Base-by-base conservation (phyloP, 2,329 filamentous ascomycete genomes). In the Pseudocercospora eumusae region DNA sequence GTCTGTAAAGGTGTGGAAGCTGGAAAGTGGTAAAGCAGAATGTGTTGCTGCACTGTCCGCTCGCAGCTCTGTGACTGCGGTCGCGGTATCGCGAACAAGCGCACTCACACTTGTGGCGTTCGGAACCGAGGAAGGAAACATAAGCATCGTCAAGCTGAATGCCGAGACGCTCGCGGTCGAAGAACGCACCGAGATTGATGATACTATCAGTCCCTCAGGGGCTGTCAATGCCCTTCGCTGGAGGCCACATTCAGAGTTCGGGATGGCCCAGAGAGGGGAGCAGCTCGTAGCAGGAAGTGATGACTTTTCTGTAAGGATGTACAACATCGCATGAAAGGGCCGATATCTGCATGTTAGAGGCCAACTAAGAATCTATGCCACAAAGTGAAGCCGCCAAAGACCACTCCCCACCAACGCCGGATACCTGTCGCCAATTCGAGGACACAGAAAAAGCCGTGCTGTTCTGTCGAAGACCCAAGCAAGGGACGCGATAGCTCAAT, bases 1-100 rank as follows among this genome's bases (percentile, higher is more conserved):
- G 78, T 83, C 83, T 25, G 87, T 96, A 56, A 87, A 84, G 67
- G 73, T 87, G 36, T 88, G 86, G 86, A 73, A 73, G 47, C 60
- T 81, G 4, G 27, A 42, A 0, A 70, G 61, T 3, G 65, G 59
- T 3, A 62, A 63, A 4, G 64, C 64, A 1, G 64, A 71, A 5
- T 71, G 65, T 59, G 63, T 69, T 10, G 33, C 66, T 8, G 71
- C 67, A 1, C 63, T 76, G 18, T 25, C 73, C 1, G 66, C 70
- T 13, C 53, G 61, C 4, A 66, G 66, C 8, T 60, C 75, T 6
- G 71, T 75, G 33, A 77, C 75, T 4, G 73, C 75, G 10, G 66
- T 76, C 0, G 66, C 73, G 10, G 28, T 76, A 76, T 61, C 53
- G 23, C 44, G 44, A 33, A 4, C 27, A 49, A 36, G 23, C 47